Evolutionary conservation across 2,329 filamentous ascomycete species (phyloP), one percentile per base, ranked within the genome.

Genomic region (Pyricularia pennisetigena): DNA sequence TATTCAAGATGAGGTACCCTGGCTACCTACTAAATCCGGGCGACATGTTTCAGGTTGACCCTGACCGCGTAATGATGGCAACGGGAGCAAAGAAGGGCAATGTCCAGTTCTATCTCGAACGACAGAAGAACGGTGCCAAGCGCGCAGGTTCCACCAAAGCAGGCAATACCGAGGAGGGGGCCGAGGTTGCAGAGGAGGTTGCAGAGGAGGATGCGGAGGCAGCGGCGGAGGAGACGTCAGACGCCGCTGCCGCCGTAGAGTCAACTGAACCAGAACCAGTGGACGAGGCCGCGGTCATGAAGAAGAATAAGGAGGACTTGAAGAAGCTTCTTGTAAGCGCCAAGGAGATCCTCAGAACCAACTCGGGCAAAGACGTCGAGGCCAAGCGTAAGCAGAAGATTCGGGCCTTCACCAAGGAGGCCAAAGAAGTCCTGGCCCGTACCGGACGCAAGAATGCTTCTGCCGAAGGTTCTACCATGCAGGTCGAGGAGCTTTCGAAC

Each of bases 1-100:
- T 28, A 7, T 61, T 14, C 64, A 68, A 97, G 94, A 97, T 98
- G 91, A 84, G 86, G 71, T 92, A 95, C 76, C 94, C 95, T 9
- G 91, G 93, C 68, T 99, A 99, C 78, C 88, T 93, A 72, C 86
- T 99, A 57, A 99, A 99, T 78, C 96, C 95, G 2, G 95, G 95
- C 73, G 95, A 99, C 78, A 92, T 99, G 88, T 99, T 99, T 84
- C 93, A 97, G 77, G 94, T 99, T 74, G 91, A 97, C 24, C 85
- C 91, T 49, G 92, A 97, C 57, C 88, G 90, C 73, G 95, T 99
- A 68, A 85, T 99, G 79, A 94, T 86, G 74, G 94, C 92, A 41
- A 97, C 94, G 0, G 95, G 95, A 69, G 84, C 86, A 29, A 85
- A 86, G 65, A 95, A 93, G 79, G 78, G 83, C 70, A 70, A 67